These are phyloP conservation scores for Exobasidium cylindrosporum DNA, from an alignment of 1,284 basidiomycete genomes.

Conservation along the genomic window DNA sequence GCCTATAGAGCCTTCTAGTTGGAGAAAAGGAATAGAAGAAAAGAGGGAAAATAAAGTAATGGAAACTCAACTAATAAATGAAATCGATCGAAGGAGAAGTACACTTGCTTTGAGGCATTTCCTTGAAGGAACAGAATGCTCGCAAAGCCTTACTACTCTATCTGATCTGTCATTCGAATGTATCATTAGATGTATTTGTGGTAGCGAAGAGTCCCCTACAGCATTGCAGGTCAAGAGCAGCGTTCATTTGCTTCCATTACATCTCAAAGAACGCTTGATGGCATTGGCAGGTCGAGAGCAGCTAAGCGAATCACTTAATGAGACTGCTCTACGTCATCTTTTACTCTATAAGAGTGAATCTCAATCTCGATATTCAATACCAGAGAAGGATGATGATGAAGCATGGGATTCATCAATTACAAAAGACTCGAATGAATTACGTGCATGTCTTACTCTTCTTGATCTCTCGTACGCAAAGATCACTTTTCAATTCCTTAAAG, in stretches of 20 bases:
- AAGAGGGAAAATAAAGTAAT: background rate
- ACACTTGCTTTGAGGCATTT: too few species aligned
- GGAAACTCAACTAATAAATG: background rate
- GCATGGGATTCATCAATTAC: background rate
- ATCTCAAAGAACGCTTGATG: background rate
- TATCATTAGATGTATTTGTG: too few species aligned
- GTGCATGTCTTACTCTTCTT: background rate
- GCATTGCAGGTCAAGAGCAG: too few species aligned
- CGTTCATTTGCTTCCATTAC: background rate
- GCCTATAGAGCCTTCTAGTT: background rate
- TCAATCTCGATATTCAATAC: background rate
- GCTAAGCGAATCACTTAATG: background rate
- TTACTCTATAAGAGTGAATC: background rate
- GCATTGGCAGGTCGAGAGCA: background rate
- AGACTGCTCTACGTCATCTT: background rate
- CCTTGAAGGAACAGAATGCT: too few species aligned
- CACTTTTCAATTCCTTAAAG: background rate
- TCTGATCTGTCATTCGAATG: too few species aligned
- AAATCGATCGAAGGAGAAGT: background rate
- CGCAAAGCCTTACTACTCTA: too few species aligned
- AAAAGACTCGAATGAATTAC: background rate
- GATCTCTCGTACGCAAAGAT: background rate
- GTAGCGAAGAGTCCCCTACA: too few species aligned
- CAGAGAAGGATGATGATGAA: background rate
- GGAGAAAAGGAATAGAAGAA: background rate